Base-by-base conservation (phyloP, 1,284 basidiomycete species). In the Fistulina hepatica region DNA sequence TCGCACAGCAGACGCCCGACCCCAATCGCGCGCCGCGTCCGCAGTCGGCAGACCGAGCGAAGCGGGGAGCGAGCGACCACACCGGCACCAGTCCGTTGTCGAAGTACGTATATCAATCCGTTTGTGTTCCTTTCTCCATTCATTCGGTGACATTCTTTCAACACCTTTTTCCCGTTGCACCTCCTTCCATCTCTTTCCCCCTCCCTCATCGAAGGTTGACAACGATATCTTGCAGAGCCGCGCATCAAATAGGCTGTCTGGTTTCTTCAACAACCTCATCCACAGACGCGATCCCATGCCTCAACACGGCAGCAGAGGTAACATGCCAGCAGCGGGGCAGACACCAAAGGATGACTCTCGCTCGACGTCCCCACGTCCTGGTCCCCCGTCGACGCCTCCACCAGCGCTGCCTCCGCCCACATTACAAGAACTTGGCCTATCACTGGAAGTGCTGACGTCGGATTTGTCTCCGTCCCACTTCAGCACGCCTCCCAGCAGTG, bases 211-310 rank as follows among this genome's bases (percentile, higher is more conserved):
- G n/a, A n/a, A n/a, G n/a, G n/a, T n/a, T n/a, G n/a, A n/a, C n/a
- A n/a, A n/a, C n/a, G n/a, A n/a, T n/a, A n/a, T n/a, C n/a, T n/a
- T n/a, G 44, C 54, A 80, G 71, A 55, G 57, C 42, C 76, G 81
- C 42, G 60, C 77, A 22, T 67, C 76, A 21, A 82, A 76, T 53
- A 70, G 83, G 20, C 64, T 86, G 30, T 86, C 82, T 28, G 83
- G 82, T 16, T 85, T 86, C 57, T 75, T 86, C 54, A 78, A 73
- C n/a, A 74, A 72, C 51, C 65, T 86, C 39, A 81, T 86, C 6
- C 75, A 81, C 52, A 71, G 81, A 35, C 69, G 81, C 36, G 81
- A 83, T 36, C 57, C 54, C 26, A 46, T 53, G 4, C 49, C 62
- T 26, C 56, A 54, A 23, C 40, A 19, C 48, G 47, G 5, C 49